These are phyloP conservation scores for Gypsophila paniculata DNA, from an alignment of 179 eudicot genomes.

Conservation along the genomic window DNA sequence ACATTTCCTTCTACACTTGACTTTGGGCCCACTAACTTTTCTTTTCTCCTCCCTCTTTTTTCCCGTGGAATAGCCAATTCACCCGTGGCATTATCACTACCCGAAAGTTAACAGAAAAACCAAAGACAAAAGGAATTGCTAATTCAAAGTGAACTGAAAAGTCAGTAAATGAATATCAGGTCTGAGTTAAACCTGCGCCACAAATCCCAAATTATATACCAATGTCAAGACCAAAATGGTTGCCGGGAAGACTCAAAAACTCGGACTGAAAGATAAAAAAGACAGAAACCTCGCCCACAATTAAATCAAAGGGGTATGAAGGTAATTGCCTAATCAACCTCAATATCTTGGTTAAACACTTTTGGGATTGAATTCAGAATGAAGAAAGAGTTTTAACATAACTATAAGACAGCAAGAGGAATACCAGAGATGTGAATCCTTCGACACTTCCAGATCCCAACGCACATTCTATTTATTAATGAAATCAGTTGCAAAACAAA, in stretches of 20 bases:
- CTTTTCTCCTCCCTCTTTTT: too few relatives aligned
- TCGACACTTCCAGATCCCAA: neutral
- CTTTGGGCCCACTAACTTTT: too few relatives aligned
- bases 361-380: neutral
- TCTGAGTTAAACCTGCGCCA: neutral
- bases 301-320: neutral
- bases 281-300: neutral
- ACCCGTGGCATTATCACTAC: too few relatives aligned
- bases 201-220: neutral
- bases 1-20: too few relatives aligned
- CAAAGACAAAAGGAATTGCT: too few relatives aligned
- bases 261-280: neutral
- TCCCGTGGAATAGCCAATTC: too few relatives aligned
- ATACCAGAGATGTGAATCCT: slow-evolving; percentile 8
- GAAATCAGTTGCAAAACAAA: slow-evolving; percentile 15
- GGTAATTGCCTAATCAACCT: neutral
- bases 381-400: slow-evolving; percentile 3
- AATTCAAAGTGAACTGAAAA: neutral
- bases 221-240: neutral
- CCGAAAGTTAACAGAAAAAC: too few relatives aligned
- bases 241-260: neutral
- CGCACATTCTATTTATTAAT: slow-evolving; percentile 19
- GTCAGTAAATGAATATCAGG: neutral
- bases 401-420: neutral
- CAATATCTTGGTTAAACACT: neutral